Evolutionary conservation across 768 basidiomycete genomes (phyloP), one percentile per base, ranked within the genome.

Genomic region (Cystoderma amianthinum): DNA sequence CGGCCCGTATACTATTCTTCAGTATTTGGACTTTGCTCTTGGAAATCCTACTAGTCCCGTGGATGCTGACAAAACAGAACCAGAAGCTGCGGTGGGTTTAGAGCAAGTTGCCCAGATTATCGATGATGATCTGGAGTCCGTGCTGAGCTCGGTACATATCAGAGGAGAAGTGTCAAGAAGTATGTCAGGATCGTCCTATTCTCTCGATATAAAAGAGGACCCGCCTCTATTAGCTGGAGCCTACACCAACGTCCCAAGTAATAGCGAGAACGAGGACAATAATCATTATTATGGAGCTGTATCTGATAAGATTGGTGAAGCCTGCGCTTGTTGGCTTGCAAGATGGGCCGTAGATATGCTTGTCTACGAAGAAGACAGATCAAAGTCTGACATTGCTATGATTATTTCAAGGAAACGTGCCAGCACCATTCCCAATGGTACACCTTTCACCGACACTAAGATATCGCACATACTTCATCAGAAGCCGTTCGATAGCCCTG

Each of bases 281-380:
- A 46, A 44, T 25, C 85, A 80, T 50, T 73, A 80, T 54, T 95
- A 96, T 52, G 93, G 92, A n/a, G 71, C 78, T n/a, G 70, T 92
- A 7, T 86, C 86, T 0, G 80, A 91, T 61, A 94, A 90, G 64
- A 88, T 96, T 42, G 93, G 93, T 10, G 91, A 95, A 60, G 84
- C 89, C 0, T 83, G 84, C 49, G 76, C 77, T 2, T 89, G 85
- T 58, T 97, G 92, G 91, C 67, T 96, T 13, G 73, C 82, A 1
- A 70, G 88, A 33, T 97, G 93, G 93, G 88, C 82, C 0, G 56
- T 63, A 10, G 92, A 96, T 54, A 70, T 95, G 47, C 69, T 95
- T n/a, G 52, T 54, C 6, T 69, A 74, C 22, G 87, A 90, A 52
- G 73, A 80, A 48, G 61, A 59, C 5, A 41, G 60, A 32, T 56